A percentile compares a stretch with the other conserved stretches of the same genome.
phyloP scores from a whole-genome alignment of 1,284 basidiomycete genomes.

The Nidula niveotomentosa region DNA sequence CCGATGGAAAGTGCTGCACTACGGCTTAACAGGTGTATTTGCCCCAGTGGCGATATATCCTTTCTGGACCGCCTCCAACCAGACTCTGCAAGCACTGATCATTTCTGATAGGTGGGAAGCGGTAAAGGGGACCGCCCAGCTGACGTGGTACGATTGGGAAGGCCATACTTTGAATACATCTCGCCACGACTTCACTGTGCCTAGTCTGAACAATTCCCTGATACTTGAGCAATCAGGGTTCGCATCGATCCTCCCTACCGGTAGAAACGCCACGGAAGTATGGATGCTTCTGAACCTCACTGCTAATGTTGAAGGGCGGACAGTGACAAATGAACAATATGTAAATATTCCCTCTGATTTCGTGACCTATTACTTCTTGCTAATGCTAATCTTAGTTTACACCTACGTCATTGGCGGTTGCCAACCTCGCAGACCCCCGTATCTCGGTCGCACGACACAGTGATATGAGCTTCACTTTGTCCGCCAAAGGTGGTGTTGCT shows the following conservation, averaged over 20 bases:
- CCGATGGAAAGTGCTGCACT: constrained; percentile 62
- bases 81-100: constrained; percentile 48
- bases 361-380: neutral
- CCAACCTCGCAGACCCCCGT: constrained; percentile 44
- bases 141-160: constrained; percentile 61
- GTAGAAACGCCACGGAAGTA: constrained; percentile 38
- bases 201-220: constrained; percentile 50
- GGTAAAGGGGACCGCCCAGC: constrained; percentile 45
- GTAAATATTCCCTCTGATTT: constrained; percentile 28
- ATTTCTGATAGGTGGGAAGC: constrained; percentile 52
- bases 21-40: constrained; percentile 46
- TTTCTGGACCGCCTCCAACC: constrained; percentile 50
- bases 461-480: constrained; percentile 48
- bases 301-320: constrained; percentile 39
- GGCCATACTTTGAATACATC: constrained; percentile 41
- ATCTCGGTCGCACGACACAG: constrained; percentile 33
- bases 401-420: constrained; percentile 45
- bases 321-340: constrained; percentile 51
- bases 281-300: constrained; percentile 54
- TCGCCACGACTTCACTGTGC: constrained; percentile 39
- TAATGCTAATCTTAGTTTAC: constrained; percentile 41
- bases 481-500: constrained; percentile 52
- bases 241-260: constrained; percentile 41
- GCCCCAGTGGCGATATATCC: constrained; percentile 51
- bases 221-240: constrained; percentile 40